Percentiles rank a stretch among this genome's conserved stretches.
Evolutionary conservation across 2,329 filamentous ascomycete species (phyloP).

Genomic region (Exutisphaerella laricina): DNA sequence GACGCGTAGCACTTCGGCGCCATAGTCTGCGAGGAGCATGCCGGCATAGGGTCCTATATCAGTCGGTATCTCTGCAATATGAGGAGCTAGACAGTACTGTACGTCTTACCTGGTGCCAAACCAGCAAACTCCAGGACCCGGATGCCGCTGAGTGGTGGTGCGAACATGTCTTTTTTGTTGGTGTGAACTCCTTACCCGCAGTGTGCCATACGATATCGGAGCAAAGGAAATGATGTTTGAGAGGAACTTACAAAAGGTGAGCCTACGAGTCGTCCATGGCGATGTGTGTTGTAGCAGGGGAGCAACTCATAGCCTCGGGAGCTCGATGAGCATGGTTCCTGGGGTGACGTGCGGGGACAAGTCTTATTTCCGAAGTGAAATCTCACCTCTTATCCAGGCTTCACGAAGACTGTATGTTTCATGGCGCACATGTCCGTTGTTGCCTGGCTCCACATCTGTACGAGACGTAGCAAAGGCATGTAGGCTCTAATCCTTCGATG

Average conservation of each 20-base stretch:
- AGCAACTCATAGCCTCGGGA: background rate
- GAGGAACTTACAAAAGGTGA: background rate
- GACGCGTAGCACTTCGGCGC: constrained; percentile 79
- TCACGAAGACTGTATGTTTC: background rate
- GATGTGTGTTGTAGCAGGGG: background rate
- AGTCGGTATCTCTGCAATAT: too few relatives aligned
- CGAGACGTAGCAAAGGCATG: background rate
- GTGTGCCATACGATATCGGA: constrained; percentile 3
- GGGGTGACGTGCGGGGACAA: constrained; percentile 1
- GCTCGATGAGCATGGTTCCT: background rate
- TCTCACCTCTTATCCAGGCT: background rate
- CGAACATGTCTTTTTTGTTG: constrained; percentile 10
- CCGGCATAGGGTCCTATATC: constrained; percentile 76
- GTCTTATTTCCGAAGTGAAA: background rate
- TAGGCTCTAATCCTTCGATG: too few relatives aligned
- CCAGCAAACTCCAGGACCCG: constrained; percentile 63
- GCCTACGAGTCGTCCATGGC: background rate
- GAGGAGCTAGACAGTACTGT: too few relatives aligned
- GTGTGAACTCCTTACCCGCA: constrained; percentile 5
- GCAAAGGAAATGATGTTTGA: background rate
- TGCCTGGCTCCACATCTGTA: background rate
- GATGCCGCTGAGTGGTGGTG: constrained; percentile 51
- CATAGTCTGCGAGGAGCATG: constrained; percentile 82
- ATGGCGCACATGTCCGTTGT: background rate
- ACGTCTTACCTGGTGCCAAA: constrained; percentile 52